These are phyloP conservation scores for Cordyceps tenuipes DNA, from an alignment of 2,329 filamentous ascomycete genomes.

Conservation along the genomic window DNA sequence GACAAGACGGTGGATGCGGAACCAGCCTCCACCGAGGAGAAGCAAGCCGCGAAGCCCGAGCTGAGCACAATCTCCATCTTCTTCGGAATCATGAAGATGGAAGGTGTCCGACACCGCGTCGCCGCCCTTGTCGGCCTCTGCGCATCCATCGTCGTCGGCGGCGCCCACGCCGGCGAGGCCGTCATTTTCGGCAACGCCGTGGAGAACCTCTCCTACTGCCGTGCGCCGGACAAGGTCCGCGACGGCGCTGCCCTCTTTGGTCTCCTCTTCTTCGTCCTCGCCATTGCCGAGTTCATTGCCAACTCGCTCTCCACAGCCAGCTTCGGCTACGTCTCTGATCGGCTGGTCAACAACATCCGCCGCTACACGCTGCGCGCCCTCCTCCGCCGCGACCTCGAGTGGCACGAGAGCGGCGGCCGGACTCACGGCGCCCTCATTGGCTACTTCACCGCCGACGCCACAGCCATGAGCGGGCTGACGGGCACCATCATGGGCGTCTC, in stretches of 20 bases:
- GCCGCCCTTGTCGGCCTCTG: conserved; percentile 24
- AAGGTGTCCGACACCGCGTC: conserved; percentile 11
- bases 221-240: conserved; percentile 23
- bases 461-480: conserved; percentile 52
- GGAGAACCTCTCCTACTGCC: conserved; percentile 32
- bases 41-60: not conserved
- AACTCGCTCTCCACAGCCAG: conserved; percentile 45
- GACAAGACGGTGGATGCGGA: not conserved
- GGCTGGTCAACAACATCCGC: conserved; percentile 49
- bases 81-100: not conserved
- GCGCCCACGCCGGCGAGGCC: conserved; percentile 40
- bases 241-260: conserved; percentile 33
- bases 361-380: conserved; percentile 51
- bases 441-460: conserved; percentile 57
- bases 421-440: conserved; percentile 50
- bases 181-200: conserved; percentile 32
- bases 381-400: conserved; percentile 55
- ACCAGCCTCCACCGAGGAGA: not conserved
- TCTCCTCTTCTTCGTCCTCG: conserved; percentile 44
- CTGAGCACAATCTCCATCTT: not conserved
- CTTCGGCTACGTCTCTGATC: conserved; percentile 41
- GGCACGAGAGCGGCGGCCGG: conserved; percentile 54
- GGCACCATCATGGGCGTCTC: conserved; percentile 58
- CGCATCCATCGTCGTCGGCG: conserved; percentile 39
- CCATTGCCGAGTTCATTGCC: conserved; percentile 33